These are phyloP conservation scores for Fusarium scirpi DNA, from an alignment of 2,329 filamentous ascomycete species.

Conservation along the genomic window DNA sequence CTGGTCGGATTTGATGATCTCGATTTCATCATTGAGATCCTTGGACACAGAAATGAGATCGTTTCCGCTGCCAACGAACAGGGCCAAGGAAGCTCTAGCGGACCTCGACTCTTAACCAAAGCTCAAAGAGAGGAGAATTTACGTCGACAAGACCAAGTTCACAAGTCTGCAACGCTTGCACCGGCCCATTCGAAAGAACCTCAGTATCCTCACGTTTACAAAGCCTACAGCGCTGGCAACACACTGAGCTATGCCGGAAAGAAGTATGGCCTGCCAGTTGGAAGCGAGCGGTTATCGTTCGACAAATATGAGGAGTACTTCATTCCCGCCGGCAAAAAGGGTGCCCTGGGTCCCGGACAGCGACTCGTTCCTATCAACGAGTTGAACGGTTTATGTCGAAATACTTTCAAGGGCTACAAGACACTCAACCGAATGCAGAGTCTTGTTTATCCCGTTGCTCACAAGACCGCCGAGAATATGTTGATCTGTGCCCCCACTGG, in stretches of 20 bases:
- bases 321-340: constrained; percentile 85
- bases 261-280: constrained; percentile 84
- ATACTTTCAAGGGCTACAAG: constrained; percentile 96
- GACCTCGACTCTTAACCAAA: constrained; percentile 73
- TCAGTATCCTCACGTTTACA: constrained; percentile 95
- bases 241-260: constrained; percentile 82
- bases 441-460: constrained; percentile 93
- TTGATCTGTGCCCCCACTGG: constrained; percentile 97
- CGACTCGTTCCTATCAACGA: constrained; percentile 83
- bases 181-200: constrained; percentile 78
- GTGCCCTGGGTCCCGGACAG: constrained; percentile 76
- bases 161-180: constrained; percentile 81
- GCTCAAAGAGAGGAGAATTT: constrained; percentile 84
- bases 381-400: constrained; percentile 87
- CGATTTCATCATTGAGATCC: constrained; percentile 92
- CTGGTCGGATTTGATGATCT: constrained; percentile 93
- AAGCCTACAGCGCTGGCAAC: constrained; percentile 84
- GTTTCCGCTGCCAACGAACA: constrained; percentile 59
- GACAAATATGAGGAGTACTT: constrained; percentile 90
- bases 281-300: constrained; percentile 76
- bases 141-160: constrained; percentile 79
- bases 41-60: constrained; percentile 79
- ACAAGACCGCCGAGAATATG: constrained; percentile 98
- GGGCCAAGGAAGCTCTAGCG: constrained; percentile 51
- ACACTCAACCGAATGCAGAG: constrained; percentile 98